phyloP scores from a whole-genome alignment of 345 rosid species.

The Theobroma cacao region DNA sequence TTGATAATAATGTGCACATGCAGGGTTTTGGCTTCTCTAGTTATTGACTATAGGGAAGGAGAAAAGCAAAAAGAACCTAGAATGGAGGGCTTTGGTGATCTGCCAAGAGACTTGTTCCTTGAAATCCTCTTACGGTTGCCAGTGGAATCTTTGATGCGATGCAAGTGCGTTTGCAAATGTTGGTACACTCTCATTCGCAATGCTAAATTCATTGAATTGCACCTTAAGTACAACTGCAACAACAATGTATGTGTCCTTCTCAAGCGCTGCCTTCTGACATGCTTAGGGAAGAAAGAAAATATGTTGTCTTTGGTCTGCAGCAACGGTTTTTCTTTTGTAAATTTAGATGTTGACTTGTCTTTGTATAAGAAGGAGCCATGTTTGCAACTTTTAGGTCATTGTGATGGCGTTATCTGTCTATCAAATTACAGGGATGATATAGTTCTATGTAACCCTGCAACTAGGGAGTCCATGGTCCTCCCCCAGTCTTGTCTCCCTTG shows the following conservation, averaged over 20 bases:
- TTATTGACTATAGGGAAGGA: not conserved
- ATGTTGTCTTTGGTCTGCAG: slow-evolving; percentile 7
- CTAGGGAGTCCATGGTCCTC: slow-evolving; percentile 10
- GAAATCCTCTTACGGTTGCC: slow-evolving; percentile 8
- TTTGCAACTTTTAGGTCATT: slow-evolving; percentile 12
- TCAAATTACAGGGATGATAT: slow-evolving; percentile 13
- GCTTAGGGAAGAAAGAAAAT: slow-evolving; percentile 9
- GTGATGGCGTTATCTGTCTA: slow-evolving; percentile 12
- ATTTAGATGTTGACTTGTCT: slow-evolving; percentile 11
- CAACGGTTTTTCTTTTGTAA: slow-evolving; percentile 9
- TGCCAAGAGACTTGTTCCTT: not conserved
- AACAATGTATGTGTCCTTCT: slow-evolving; percentile 18
- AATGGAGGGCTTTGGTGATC: slow-evolving; percentile 9
- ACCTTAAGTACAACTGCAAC: slow-evolving; percentile 8
- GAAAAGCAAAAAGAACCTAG: not conserved
- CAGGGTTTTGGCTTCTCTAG: not conserved
- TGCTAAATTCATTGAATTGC: slow-evolving; percentile 6
- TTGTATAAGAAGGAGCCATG: slow-evolving; percentile 15
- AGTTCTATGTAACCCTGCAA: slow-evolving; percentile 17
- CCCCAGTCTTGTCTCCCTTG: slow-evolving; percentile 5
- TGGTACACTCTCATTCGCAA: not conserved
- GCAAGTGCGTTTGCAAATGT: slow-evolving; percentile 12
- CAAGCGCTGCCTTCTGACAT: slow-evolving; percentile 16
- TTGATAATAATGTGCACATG: not conserved
- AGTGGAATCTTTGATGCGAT: slow-evolving; percentile 10